Percentiles rank a stretch among this genome's conserved stretches.
These are phyloP conservation scores for Yamadazyma diospyri DNA, from an alignment of 1,139 yeast genomes.

Conservation along the genomic window DNA sequence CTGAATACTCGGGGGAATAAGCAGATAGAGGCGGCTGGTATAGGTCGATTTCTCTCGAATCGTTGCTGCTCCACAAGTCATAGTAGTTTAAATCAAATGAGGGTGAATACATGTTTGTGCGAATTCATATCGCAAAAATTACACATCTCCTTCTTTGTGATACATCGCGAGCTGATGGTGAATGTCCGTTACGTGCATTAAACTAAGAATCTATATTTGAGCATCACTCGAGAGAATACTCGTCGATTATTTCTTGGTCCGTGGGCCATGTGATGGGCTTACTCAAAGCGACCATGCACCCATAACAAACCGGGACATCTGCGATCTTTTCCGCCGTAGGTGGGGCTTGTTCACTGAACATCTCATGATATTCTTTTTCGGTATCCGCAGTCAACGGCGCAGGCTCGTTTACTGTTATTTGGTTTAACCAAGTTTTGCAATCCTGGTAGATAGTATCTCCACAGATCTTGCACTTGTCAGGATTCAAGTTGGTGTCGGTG, in stretches of 20 bases:
- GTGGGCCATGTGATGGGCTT: constrained; percentile 56
- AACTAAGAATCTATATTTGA: no score
- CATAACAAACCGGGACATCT: constrained; percentile 58
- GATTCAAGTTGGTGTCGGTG: constrained; percentile 8
- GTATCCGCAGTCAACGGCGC: constrained; percentile 49
- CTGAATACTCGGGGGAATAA: constrained; percentile 50
- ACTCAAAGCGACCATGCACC: constrained; percentile 65
- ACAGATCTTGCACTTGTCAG: constrained; percentile 51
- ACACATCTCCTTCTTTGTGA: not conserved
- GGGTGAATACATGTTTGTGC: constrained; percentile 15
- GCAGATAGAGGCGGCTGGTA: constrained; percentile 55
- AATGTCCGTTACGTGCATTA: not conserved
- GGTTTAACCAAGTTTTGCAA: constrained; percentile 66
- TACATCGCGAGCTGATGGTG: not conserved
- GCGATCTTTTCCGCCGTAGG: constrained; percentile 4
- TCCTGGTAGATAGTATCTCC: constrained; percentile 47
- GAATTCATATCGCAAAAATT: no score
- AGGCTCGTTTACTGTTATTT: constrained; percentile 65
- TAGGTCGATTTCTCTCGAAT: constrained; percentile 10
- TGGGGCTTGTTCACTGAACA: constrained; percentile 14
- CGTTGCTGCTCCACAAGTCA: constrained; percentile 14
- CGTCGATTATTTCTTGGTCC: constrained; percentile 40
- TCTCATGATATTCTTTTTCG: constrained; percentile 37
- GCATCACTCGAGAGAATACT: constrained; percentile 27
- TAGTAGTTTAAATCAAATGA: constrained; percentile 13